Evolutionary conservation across 768 basidiomycete genomes (phyloP), one percentile per base, ranked within the genome.

Genomic region (Mycena sanguinolenta): DNA sequence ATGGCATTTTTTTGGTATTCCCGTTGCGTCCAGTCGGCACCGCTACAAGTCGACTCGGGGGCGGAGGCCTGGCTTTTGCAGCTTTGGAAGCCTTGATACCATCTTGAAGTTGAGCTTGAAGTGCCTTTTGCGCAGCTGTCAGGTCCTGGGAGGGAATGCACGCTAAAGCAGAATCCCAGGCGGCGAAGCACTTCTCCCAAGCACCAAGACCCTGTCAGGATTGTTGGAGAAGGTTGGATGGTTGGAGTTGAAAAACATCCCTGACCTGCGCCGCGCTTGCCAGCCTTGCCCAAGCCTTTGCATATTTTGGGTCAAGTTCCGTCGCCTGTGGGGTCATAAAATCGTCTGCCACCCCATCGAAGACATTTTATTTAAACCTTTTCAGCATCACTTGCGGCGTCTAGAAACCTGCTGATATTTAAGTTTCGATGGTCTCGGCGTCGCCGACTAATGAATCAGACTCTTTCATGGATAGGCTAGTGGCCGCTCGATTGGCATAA

Each of bases 401-500:
- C 79, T 67, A 82, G 70, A 49, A 77, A 82, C 65, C 79, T 83
- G 38, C 4, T n/a, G 27, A 17, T 17, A 13, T 23, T 19, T 50
- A 27, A 28, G 27, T 9, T 19, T 46, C 19, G 21, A 46, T n/a
- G 9, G 42, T 14, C 1, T n/a, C n/a, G n/a, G 46, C 19, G 38
- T 13, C 25, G 9, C 28, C 17, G 60, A 50, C 28, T 4, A 4
- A 16, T 13, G 13, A 2, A n/a, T 52, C 75, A 53, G 39, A 83
- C 84, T 77, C 79, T 70, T 82, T 81, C 76, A 85, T 73, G 2
- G 77, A 76, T 52, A 84, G 65, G 38, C 75, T 75, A 46, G 80
- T 80, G 27, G 85, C 86, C 2, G 86, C 83, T 19, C 85, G 83
- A 71, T 87, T 87, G 25, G 82, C 80, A 72, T 82, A 85, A 16